These are phyloP conservation scores for Coemansia sp. DNA, from an alignment of 192 early-diverging fungal species.

Conservation along the genomic window DNA sequence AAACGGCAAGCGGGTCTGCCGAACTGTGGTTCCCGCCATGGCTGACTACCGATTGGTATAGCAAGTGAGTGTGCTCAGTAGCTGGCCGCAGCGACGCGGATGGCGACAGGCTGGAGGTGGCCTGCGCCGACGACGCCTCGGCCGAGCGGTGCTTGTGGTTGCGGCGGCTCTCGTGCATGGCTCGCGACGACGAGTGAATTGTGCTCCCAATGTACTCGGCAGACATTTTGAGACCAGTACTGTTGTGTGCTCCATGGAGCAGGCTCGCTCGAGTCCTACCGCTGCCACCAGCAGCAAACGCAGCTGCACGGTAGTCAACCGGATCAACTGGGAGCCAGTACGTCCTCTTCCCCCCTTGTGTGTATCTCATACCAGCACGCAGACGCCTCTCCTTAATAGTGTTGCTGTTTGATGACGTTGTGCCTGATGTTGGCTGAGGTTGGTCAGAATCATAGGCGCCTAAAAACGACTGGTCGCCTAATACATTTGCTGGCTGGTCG, in stretches of 20 bases:
- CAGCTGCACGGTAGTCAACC: conserved; percentile 44
- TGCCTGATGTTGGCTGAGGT: not conserved
- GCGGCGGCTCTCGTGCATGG: conserved; percentile 42
- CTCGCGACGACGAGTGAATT: conserved; percentile 41
- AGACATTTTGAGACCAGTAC: conserved; percentile 21
- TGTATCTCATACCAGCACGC: conserved; percentile 59
- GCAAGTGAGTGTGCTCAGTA: conserved; percentile 38
- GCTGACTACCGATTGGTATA: not conserved
- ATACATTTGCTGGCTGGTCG: not conserved
- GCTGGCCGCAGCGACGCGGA: conserved; percentile 10
- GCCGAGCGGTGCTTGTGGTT: conserved; percentile 16
- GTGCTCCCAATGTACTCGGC: conserved; percentile 40
- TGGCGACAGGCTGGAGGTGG: not conserved
- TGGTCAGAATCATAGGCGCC: not conserved
- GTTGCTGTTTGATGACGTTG: conserved; percentile 2
- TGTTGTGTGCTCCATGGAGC: conserved; percentile 21
- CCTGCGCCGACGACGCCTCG: conserved; percentile 8
- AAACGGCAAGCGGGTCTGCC: conserved; percentile 21
- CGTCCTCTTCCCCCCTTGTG: conserved; percentile 56
- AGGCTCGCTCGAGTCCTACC: conserved; percentile 31
- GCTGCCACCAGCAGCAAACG: conserved; percentile 42
- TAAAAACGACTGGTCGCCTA: not conserved
- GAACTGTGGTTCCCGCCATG: not conserved
- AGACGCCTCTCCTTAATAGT: conserved; percentile 54
- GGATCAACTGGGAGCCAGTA: conserved; percentile 60